Conservation (phyloP, 495 filamentous ascomycete genomes). For the Penicillium verhagenii region DNA sequence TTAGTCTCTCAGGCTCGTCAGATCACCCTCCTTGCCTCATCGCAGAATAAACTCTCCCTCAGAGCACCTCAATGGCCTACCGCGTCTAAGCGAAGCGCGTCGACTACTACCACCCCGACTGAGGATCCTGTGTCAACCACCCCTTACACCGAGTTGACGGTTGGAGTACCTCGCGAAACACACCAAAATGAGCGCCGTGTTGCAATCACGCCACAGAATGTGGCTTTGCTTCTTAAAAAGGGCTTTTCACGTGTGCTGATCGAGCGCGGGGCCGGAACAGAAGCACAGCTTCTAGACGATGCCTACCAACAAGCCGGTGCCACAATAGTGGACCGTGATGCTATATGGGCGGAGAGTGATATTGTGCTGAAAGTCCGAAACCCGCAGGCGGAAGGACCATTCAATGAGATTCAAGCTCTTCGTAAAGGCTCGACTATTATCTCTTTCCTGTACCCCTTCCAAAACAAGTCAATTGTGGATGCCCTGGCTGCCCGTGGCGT, state of each 20-base stretch:
- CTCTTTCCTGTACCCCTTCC: slow-evolving; percentile 71
- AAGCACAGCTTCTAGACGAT: slow-evolving; percentile 68
- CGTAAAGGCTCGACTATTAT: slow-evolving; percentile 66
- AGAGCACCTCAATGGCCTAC: slow-evolving; percentile 15
- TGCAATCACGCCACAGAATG: slow-evolving; percentile 77
- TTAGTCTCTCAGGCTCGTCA: slow-evolving; percentile 19
- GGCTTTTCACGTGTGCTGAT: slow-evolving; percentile 71
- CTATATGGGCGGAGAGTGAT: slow-evolving; percentile 66
- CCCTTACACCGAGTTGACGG: slow-evolving; percentile 64
- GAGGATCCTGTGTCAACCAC: slow-evolving; percentile 57
- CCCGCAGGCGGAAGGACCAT: slow-evolving; percentile 50
- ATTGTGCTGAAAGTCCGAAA: slow-evolving; percentile 78
- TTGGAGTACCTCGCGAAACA: slow-evolving; percentile 71
- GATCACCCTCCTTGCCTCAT: slow-evolving; percentile 7
- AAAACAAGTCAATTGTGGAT: slow-evolving; percentile 69
- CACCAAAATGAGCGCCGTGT: slow-evolving; percentile 73
- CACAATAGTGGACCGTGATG: slow-evolving; percentile 60
- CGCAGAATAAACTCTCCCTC: slow-evolving; percentile 5
- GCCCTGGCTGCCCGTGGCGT: slow-evolving; percentile 60
- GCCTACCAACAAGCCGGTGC: slow-evolving; percentile 72
- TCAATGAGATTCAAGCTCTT: slow-evolving; percentile 60
- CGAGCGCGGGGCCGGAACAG: slow-evolving; percentile 70
- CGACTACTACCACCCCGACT: slow-evolving; percentile 21
- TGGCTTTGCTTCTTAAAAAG: slow-evolving; percentile 72
- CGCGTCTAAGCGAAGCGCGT: slow-evolving; percentile 25